Conservation (phyloP, 495 filamentous ascomycete species). For the Cladorrhinum samala region DNA sequence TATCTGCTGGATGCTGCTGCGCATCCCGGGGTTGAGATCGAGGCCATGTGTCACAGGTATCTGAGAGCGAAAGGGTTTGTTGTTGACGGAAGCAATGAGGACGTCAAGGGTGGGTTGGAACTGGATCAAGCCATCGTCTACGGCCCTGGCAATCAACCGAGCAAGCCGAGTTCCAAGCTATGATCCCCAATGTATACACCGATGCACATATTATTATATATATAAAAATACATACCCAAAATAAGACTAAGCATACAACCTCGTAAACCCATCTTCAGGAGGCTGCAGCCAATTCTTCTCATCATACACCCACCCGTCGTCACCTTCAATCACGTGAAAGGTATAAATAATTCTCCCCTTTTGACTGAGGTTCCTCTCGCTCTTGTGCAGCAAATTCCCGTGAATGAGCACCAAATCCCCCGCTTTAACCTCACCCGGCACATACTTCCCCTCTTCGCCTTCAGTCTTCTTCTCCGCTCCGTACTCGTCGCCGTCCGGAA, state of each 20-base stretch:
- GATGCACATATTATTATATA: too few relatives aligned
- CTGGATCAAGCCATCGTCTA: conserved; percentile 25
- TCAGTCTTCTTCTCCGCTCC: conserved; percentile 24
- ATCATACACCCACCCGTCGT: conserved; percentile 63
- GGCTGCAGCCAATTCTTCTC: conserved; percentile 89
- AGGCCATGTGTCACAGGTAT: conserved; percentile 26
- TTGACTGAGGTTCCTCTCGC: conserved; percentile 78
- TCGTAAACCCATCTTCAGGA: conserved; percentile 67
- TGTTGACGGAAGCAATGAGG: background rate
- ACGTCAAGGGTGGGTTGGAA: conserved; percentile 5
- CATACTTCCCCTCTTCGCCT: conserved; percentile 51
- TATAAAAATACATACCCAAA: too few relatives aligned
- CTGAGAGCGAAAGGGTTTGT: conserved; percentile 23
- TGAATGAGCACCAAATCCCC: conserved; percentile 90
- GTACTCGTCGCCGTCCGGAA: conserved; percentile 40
- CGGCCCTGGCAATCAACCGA: conserved; percentile 2
- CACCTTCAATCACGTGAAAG: conserved; percentile 92
- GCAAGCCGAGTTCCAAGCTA: conserved; percentile 1
- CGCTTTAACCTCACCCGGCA: conserved; percentile 73
- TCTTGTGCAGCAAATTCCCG: conserved; percentile 94
- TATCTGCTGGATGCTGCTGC: conserved; percentile 25
- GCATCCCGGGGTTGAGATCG: conserved; percentile 18
- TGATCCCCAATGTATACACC: too few relatives aligned
- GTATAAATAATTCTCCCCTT: conserved; percentile 94
- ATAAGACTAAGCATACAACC: conserved; percentile 38